Evolutionary conservation across 2,329 filamentous ascomycete genomes (phyloP), one percentile per base, ranked within the genome.

Genomic region (Sodiomyces alkalinus): DNA sequence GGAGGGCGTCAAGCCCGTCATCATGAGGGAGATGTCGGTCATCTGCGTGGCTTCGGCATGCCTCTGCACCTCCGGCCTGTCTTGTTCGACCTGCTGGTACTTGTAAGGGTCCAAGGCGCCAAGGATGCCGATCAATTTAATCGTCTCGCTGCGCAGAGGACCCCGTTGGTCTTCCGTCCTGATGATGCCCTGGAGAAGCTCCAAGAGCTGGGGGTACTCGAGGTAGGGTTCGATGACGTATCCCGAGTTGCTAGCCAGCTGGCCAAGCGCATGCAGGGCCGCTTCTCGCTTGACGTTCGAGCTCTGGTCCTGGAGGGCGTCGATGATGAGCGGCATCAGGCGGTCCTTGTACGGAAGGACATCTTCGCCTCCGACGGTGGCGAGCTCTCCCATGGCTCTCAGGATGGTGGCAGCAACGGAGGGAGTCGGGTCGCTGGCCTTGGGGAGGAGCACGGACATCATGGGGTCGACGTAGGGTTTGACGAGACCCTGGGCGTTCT

Each of bases 401-500:
- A 98, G 62, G n/a, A 92, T 92, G 3, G 86, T 93, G 2, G 90
- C 82, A 14, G 90, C 86, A 10, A 98, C 90, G 21, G 82, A 80
- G 0, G 86, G 72, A 40, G 83, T 90, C 1, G 71, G 52, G 47
- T 98, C 92, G 31, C 71, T 76, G 5, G 87, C 82, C 49, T 94
- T 96, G 1, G 90, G 90, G 3, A 98, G 60, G n/a, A 98, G 67
- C 2, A 94, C 85, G 9, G 79, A 79, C 30, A 96, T 81, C 70
- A 98, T 96, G 2, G 90, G 85, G 44, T 94, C 85, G 25, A 98
- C 90, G 43, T 96, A 96, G 3, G 90, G 87, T 49, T 87, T 87
- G 48, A 98, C 92, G 9, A 98, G 66, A 30, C 78, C 79, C 34
- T 92, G 87, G 0, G 90, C 87, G 45, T 94, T 92, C 37, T 85